Conservation (phyloP, 139 green algal species). For the Chlorella sp. region DNA sequence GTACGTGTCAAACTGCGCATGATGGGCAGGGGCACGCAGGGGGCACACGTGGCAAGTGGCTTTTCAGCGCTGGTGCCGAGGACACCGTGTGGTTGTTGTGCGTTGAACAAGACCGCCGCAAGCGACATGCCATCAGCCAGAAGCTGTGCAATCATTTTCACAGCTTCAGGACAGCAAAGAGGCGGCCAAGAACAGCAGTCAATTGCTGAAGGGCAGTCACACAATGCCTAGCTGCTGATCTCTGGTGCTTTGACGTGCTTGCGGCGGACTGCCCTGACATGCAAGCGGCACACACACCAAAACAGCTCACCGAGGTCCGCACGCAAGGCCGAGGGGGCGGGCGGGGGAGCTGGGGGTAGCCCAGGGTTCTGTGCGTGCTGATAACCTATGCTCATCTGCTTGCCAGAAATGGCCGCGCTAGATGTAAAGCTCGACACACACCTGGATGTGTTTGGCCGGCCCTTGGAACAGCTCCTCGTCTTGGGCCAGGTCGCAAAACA, state of each 20-base stretch:
- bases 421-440: slow-evolving; percentile 2
- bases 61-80: neutral
- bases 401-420: neutral
- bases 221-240: no score
- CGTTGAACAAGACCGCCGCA: neutral
- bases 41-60: neutral
- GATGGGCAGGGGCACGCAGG: neutral
- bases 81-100: no score
- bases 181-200: neutral
- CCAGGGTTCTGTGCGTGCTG: no score
- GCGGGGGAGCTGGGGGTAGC: no score
- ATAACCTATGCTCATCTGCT: neutral
- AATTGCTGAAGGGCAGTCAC: neutral
- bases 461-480: slow-evolving; percentile 90
- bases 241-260: no score
- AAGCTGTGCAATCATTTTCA: neutral
- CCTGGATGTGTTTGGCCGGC: slow-evolving; percentile 72
- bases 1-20: slow-evolving; percentile 39
- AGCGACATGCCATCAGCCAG: neutral
- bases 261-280: neutral
- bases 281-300: neutral
- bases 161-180: neutral
- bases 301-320: neutral
- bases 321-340: no score
- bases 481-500: slow-evolving; percentile 58